Evolutionary conservation across 2,329 filamentous ascomycete genomes (phyloP).

Genomic region (Neofusicoccum cordaticola): DNA sequence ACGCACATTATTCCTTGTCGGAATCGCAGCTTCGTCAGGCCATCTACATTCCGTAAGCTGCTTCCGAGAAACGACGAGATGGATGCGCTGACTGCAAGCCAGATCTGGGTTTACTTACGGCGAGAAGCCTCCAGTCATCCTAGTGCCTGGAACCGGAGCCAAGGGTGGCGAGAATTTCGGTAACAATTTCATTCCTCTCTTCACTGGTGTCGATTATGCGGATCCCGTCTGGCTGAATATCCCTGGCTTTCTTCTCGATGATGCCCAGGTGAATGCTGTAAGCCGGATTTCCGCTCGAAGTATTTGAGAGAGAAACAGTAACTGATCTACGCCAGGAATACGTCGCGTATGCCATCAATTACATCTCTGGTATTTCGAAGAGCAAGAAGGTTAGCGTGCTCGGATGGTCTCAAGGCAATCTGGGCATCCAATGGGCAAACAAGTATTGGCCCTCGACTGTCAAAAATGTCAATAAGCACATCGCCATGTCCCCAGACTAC

Average conservation of each 20-base stretch:
- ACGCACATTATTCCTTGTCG: conserved; percentile 49
- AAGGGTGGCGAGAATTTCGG: conserved; percentile 47
- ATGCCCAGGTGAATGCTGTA: conserved; percentile 50
- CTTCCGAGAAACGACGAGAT: conserved; percentile 35
- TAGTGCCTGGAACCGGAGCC: conserved; percentile 54
- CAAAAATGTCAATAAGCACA: conserved; percentile 45
- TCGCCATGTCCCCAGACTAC: conserved; percentile 55
- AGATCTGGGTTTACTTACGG: conserved; percentile 45
- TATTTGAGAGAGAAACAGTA: neutral
- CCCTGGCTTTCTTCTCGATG: conserved; percentile 45
- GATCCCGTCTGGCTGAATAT: conserved; percentile 58
- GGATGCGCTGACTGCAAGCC: conserved; percentile 36
- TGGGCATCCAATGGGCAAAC: conserved; percentile 56
- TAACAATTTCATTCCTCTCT: conserved; percentile 51
- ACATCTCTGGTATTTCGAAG: conserved; percentile 44
- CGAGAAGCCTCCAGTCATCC: conserved; percentile 47
- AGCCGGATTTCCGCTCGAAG: neutral
- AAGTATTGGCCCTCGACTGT: conserved; percentile 57
- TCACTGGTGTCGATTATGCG: conserved; percentile 42
- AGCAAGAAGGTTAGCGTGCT: conserved; percentile 45
- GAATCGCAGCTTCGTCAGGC: conserved; percentile 49
- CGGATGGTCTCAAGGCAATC: conserved; percentile 54
- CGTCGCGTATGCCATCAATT: conserved; percentile 58
- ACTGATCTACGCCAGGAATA: conserved; percentile 40
- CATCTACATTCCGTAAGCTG: conserved; percentile 52